Evolutionary conservation across 2,329 filamentous ascomycete genomes (phyloP), one percentile per base, ranked within the genome.

Genomic region (Fusarium camptoceras): DNA sequence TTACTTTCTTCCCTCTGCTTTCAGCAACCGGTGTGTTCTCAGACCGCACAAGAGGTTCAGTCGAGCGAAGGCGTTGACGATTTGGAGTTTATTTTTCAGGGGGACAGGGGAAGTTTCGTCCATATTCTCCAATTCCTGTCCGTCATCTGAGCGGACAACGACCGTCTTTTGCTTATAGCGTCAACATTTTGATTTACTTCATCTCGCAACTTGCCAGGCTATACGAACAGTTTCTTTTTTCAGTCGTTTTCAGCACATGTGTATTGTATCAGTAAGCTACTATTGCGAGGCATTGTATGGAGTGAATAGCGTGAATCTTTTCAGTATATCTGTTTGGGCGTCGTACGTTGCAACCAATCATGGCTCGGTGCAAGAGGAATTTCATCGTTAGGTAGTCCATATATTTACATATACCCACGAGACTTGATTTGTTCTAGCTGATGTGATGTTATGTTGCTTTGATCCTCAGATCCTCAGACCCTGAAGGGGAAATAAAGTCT

Each of bases 241-340:
- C 42, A 8, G 14, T 37, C 16, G 30, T 18, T 55, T 31, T 28
- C 42, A 48, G 42, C 46, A 39, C 39, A 55, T 31, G 41, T 59
- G 25, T 55, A 46, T 63, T 37, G 37, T 66, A 58, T 65, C 31
- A 53, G 67, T 37, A 55, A 57, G 66, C 61, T 64, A 28, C 48
- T 58, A 72, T 66, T 24, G 48, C 65, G 62, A 57, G 50, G 68
- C 68, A 71, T 72, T 44, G 54, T 55, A 64, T 31, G 69, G 65
- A 72, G 68, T 55, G 48, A 57, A 47, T 55, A 65, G 68, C 55
- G 55, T 71, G 41, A n/a, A 51, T 47, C 37, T 47, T 55, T 64
- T 46, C 24, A 28, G 41, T 31, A 54, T 51, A 60, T 41, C 27
- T 64, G 37, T 39, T 53, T 66, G 34, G 51, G 30, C 42, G 48